Conservation (phyloP, 2,329 filamentous ascomycete genomes). For the Colletotrichum chlorophyti region DNA sequence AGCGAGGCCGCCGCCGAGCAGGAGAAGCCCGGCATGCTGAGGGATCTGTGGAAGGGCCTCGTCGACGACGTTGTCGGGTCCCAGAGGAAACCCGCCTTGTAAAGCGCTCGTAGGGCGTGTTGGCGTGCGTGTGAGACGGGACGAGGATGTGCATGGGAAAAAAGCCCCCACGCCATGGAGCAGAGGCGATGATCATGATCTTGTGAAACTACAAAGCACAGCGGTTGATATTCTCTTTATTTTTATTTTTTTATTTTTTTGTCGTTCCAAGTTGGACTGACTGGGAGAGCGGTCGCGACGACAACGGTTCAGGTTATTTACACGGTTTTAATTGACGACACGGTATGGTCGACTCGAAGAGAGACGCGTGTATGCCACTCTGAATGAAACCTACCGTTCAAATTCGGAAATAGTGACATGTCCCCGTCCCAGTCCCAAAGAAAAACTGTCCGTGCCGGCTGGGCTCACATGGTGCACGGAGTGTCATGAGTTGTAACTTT, state of each 20-base stretch:
- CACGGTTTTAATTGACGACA: constrained; percentile 16
- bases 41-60: constrained; percentile 62
- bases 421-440: too few relatives aligned
- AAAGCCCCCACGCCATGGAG: too few relatives aligned
- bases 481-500: constrained; percentile 10
- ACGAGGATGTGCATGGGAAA: background rate
- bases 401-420: too few relatives aligned
- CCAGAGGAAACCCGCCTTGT: constrained; percentile 20
- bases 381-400: constrained; percentile 6
- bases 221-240: constrained; percentile 17
- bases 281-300: constrained; percentile 6
- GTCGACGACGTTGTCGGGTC: constrained; percentile 53
- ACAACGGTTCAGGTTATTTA: background rate
- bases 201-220: constrained; percentile 23
- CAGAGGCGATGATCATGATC: constrained; percentile 14
- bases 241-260: too few relatives aligned
- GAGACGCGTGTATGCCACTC: too few relatives aligned
- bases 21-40: constrained; percentile 48
- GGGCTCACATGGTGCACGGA: too few relatives aligned
- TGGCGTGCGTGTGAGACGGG: too few relatives aligned
- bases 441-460: too few relatives aligned
- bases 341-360: too few relatives aligned
- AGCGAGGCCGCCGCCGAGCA: constrained; percentile 36
- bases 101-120: background rate
- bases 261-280: background rate